Base-by-base conservation (phyloP, 306 rosid species). In the Fragaria vesca region DNA sequence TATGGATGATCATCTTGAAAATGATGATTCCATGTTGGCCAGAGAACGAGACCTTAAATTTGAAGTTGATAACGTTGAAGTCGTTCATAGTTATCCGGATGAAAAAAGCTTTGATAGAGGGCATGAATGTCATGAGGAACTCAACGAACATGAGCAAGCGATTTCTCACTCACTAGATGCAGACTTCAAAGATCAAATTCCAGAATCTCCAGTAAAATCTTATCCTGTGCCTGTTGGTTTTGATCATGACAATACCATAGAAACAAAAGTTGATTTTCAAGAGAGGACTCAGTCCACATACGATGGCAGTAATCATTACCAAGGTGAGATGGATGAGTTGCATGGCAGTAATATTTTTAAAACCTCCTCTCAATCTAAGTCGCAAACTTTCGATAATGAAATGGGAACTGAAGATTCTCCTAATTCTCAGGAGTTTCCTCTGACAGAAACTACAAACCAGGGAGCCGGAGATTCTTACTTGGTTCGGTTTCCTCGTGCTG, bases 291-390 rank as follows among this genome's bases (percentile, higher is more conserved):
- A 21, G 16, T 73, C 77, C 43, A 47, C 24, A 40, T 12, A 11
- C 52, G 15, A 38, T 30, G 24, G 40, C 12, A 15, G 17, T 55
- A 55, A 21, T 11, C 38, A 54, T 21, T 38, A 21, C 77, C 68
- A 73, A 73, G 77, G 77, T 73, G 77, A 73, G 68, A 73, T 55
- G 67, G 68, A 73, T 55, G 68, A 73, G 77, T 73, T 73, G 77
- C 77, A 24, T 21, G 67, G 21, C 66, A 40, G 45, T 38, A 57
- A 73, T 55, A 38, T 57, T 55, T 28, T 57, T 55, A 57, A 72
- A 0, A 8, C 65, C 38, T 72, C 51, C 48, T 72, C 50, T 54
- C 50, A 72, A 34, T 50, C 66, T 54, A 34, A 54, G 76, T 72
- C n/a, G 2, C 34, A 7, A 51, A 51, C 50, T 52, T 52, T 73